Conservation (phyloP, 2,329 filamentous ascomycete species). For the Polytolypa hystricis region DNA sequence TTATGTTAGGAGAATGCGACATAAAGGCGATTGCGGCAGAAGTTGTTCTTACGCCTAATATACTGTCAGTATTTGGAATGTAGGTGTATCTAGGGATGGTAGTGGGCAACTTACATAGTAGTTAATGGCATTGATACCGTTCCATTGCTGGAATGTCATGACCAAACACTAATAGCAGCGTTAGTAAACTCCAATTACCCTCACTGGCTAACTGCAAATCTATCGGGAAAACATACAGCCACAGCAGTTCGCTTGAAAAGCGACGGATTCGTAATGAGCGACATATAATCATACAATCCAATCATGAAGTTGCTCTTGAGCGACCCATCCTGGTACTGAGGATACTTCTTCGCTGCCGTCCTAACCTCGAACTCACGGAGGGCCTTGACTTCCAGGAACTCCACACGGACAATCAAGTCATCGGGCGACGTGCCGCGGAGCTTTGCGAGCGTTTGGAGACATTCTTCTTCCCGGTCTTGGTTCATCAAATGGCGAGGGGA, state of each 20-base stretch:
- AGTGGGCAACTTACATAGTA: conserved; percentile 25
- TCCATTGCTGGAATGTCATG: conserved; percentile 39
- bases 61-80: conserved; percentile 6
- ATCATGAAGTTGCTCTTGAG: conserved; percentile 54
- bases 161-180: conserved; percentile 48
- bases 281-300: conserved; percentile 37
- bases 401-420: conserved; percentile 60
- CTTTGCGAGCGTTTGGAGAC: conserved; percentile 48
- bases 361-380: conserved; percentile 64
- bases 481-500: conserved; percentile 64
- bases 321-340: conserved; percentile 50
- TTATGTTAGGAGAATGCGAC: no score
- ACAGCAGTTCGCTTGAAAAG: conserved; percentile 26
- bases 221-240: conserved; percentile 34
- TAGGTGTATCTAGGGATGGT: not conserved
- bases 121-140: conserved; percentile 37
- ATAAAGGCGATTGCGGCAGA: no score
- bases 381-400: conserved; percentile 69
- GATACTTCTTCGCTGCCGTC: conserved; percentile 55
- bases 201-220: no score
- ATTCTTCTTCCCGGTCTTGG: conserved; percentile 56
- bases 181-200: conserved; percentile 43
- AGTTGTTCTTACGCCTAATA: no score
- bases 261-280: conserved; percentile 23
- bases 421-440: conserved; percentile 54